Percentiles rank a stretch among this genome's conserved stretches.
These are phyloP conservation scores for Choricystis sp. DNA, from an alignment of 139 green algal species.

Conservation along the genomic window DNA sequence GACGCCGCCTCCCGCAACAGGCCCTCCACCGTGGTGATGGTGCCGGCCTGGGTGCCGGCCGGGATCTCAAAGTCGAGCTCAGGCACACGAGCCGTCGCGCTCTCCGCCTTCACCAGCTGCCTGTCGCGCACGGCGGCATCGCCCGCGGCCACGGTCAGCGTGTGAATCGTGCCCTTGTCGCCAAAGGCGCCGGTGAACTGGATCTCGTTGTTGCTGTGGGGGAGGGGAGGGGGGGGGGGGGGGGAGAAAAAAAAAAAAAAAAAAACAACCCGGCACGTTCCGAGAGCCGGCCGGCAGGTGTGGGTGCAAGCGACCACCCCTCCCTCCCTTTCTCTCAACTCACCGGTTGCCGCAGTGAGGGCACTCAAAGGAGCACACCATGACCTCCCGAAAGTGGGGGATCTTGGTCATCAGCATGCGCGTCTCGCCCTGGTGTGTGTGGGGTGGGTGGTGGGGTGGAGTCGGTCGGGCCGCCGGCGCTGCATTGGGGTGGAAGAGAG, in stretches of 20 bases:
- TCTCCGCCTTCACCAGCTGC: constrained; percentile 50
- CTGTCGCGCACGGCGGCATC: constrained; percentile 13
- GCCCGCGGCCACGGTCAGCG: constrained; percentile 21
- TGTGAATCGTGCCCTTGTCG: constrained; percentile 21
- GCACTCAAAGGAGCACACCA: constrained; percentile 45
- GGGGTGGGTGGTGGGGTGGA: background rate
- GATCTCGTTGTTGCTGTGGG: constrained; percentile 41
- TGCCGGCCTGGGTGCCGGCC: constrained; percentile 24
- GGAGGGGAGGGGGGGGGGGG: background rate
- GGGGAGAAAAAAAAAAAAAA: background rate
- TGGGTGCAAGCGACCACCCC: too few species aligned
- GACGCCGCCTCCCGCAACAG: constrained; percentile 19
- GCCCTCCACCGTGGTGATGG: constrained; percentile 40
- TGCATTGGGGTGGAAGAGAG: too few species aligned
- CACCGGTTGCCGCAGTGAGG: constrained; percentile 29
- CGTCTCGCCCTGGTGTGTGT: constrained; percentile 22
- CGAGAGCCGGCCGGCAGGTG: too few species aligned
- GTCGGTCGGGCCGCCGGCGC: too few species aligned
- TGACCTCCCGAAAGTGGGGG: constrained; percentile 37
- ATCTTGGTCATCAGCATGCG: constrained; percentile 30
- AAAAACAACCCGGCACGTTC: background rate
- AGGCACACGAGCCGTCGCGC: constrained; percentile 28
- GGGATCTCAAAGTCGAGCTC: constrained; percentile 59
- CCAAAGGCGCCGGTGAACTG: constrained; percentile 24
- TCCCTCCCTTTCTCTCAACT: background rate